Base-by-base conservation (phyloP, 176 grass and related monocot genomes). In the Paspalum notatum region DNA sequence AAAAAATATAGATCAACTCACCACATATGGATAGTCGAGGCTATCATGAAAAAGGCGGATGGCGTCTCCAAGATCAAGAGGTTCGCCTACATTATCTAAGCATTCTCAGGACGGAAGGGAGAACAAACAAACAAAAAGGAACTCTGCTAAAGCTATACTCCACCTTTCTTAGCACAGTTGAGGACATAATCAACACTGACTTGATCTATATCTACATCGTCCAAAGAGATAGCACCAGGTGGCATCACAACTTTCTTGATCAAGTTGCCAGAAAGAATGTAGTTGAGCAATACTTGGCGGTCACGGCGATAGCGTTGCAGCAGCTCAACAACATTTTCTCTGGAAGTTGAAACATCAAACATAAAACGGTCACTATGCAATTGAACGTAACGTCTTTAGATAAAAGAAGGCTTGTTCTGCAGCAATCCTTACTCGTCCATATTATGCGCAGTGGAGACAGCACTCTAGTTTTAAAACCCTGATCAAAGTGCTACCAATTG, bases 181-280 rank as follows among this genome's bases (percentile, higher is more conserved):
- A 98, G 92, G 43, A 95, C 90, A 59, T 93, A 98, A 87, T 98
- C 95, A 70, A 98, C 89, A 74, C 95, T 95, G 84, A 98, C 78
- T 91, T 98, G 95, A 83, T 95, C 92, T 67, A 98, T 89, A 78
- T 98, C 92, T 53, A 98, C 86, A 62, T 98, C 92, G 46, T 98
- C 95, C 71, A 98, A 87, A 82, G 95, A 95, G 74, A 89, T 83
- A 25, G 92, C 90, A 66, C 95, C 95, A 80, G 92, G 95, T 52
- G 95, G 90, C 92, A 98, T 94, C 69, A 95, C 86, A 87, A 98
- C 95, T 91, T 98, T 98, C 95, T 98, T 98, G 76, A 98, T 87
- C 82, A 98, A 88, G 72, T 89, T 93, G 58, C 95, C 88, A 60
- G 95, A 95, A 70, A 98, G 85, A 78, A 98, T 90, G 76, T 93